Percentiles rank a stretch among this genome's conserved stretches.
These are phyloP conservation scores for Pharus latifolius DNA, from an alignment of 176 grass and related monocot genomes.

Conservation along the genomic window DNA sequence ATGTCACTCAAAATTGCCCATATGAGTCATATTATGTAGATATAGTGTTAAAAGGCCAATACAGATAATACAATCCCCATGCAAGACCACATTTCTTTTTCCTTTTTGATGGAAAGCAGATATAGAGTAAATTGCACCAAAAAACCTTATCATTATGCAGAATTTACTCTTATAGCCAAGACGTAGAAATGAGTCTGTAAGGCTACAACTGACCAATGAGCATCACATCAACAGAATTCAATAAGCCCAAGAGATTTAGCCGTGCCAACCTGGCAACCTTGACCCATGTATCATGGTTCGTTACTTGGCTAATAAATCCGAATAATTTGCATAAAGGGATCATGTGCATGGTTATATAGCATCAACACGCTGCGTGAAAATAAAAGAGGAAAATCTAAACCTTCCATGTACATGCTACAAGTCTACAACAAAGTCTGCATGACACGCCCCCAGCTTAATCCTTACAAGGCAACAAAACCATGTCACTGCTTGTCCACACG, in stretches of 20 bases:
- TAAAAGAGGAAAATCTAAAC: no score
- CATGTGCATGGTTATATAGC: no score
- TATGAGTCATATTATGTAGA: no score
- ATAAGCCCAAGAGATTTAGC: not conserved
- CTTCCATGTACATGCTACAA: no score
- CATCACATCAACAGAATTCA: not conserved
- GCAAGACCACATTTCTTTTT: no score
- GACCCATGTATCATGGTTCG: not conserved
- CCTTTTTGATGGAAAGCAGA: not conserved
- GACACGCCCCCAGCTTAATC: not conserved
- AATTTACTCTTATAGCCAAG: not conserved
- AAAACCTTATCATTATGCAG: no score
- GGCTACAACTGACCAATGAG: not conserved
- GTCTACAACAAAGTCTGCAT: slow-evolving; percentile 14
- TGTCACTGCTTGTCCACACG: slow-evolving; percentile 3
- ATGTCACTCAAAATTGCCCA: no score
- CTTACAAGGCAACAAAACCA: not conserved
- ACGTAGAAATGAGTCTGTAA: not conserved
- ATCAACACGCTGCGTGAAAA: no score
- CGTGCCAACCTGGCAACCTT: not conserved
- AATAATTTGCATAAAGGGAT: not conserved
- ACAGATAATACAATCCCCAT: no score
- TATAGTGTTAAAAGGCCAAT: no score
- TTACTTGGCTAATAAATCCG: not conserved
- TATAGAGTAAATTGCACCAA: no score